Conservation (phyloP, 345 rosid genomes). For the Salix purpurea region DNA sequence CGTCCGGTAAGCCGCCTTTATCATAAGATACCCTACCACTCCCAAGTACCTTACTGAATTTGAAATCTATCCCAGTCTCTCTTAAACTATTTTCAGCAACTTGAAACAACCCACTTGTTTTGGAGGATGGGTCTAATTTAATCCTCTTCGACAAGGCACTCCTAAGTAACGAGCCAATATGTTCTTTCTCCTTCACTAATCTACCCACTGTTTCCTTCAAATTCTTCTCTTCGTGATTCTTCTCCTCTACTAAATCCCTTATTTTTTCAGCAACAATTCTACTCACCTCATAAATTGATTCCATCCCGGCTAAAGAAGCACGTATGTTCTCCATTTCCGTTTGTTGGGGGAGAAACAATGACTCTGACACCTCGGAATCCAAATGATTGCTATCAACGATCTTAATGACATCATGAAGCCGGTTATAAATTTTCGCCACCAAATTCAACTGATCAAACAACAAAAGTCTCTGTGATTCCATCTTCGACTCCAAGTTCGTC, state of each 20-base stretch:
- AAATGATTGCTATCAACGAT: constrained; percentile 52
- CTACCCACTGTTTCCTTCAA: constrained; percentile 65
- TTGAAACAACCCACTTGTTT: constrained; percentile 60
- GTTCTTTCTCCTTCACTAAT: constrained; percentile 83
- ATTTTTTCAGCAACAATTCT: constrained; percentile 59
- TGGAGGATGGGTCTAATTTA: constrained; percentile 49
- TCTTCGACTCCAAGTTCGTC: constrained; percentile 52
- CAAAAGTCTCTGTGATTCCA: constrained; percentile 68
- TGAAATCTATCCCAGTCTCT: constrained; percentile 69
- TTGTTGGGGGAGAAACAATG: constrained; percentile 79
- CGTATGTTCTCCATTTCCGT: constrained; percentile 75
- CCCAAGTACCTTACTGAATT: constrained; percentile 42
- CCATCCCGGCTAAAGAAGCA: constrained; percentile 91
- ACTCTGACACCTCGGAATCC: constrained; percentile 74
- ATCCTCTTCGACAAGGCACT: constrained; percentile 80
- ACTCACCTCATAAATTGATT: constrained; percentile 67
- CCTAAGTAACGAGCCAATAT: constrained; percentile 75
- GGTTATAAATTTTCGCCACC: constrained; percentile 73
- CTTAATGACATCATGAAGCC: constrained; percentile 53
- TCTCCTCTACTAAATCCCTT: constrained; percentile 58
- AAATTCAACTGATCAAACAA: constrained; percentile 77
- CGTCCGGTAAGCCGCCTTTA: constrained; percentile 29
- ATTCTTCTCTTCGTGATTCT: constrained; percentile 51
- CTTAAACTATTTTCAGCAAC: constrained; percentile 83
- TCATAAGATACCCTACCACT: constrained; percentile 35